Percentiles rank a stretch among this genome's conserved stretches.
Conservation (phyloP, 495 filamentous ascomycete genomes). For the Mytilinidion resinicola region DNA sequence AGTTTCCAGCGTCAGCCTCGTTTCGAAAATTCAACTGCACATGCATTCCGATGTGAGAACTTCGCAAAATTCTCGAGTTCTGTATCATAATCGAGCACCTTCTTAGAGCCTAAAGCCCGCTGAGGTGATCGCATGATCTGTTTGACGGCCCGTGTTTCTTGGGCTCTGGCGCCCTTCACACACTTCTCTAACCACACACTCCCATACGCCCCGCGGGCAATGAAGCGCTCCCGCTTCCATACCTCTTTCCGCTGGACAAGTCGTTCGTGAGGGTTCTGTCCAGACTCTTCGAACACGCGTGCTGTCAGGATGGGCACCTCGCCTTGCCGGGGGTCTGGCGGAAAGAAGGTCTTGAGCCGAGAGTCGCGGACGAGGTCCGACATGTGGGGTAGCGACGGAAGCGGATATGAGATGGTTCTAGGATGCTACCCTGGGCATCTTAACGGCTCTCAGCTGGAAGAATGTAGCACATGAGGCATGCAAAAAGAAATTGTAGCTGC, state of each 20-base stretch:
- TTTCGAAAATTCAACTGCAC: no score
- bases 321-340: no score
- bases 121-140: background rate
- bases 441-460: no score
- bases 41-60: conserved; percentile 10
- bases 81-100: background rate
- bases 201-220: conserved; percentile 9
- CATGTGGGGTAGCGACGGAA: background rate
- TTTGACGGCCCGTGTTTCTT: conserved; percentile 13
- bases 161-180: background rate
- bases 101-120: background rate
- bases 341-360: conserved; percentile 3
- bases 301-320: background rate
- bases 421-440: no score
- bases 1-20: background rate
- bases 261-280: background rate
- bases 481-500: no score
- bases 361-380: conserved; percentile 11
- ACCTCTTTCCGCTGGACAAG: background rate
- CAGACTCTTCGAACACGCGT: conserved; percentile 4
- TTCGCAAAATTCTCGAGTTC: conserved; percentile 17
- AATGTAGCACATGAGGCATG: no score
- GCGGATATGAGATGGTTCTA: no score
- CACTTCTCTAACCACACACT: conserved; percentile 14
- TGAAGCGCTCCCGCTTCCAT: conserved; percentile 6